phyloP scores from a whole-genome alignment of 768 basidiomycete species.

The Mycena amicta region DNA sequence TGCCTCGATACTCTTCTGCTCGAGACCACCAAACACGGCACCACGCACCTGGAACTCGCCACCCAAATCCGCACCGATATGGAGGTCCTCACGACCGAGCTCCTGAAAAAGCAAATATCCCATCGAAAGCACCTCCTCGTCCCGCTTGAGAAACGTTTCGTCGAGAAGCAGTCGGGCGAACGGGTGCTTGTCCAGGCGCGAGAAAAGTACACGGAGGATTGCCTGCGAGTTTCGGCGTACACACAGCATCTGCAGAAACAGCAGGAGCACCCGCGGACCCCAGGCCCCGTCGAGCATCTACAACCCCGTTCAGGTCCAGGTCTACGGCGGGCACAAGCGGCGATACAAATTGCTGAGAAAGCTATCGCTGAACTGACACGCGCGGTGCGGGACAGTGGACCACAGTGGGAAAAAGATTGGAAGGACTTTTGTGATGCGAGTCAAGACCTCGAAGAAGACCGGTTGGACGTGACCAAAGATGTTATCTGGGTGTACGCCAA shows the following conservation, averaged over 20 bases:
- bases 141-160: slow-evolving; percentile 86
- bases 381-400: slow-evolving; percentile 69
- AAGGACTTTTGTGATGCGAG: slow-evolving; percentile 91
- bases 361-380: slow-evolving; percentile 90
- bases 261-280: slow-evolving; percentile 94
- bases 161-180: slow-evolving; percentile 85
- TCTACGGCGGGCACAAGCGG: slow-evolving; percentile 84
- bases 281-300: slow-evolving; percentile 25
- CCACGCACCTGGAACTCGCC: slow-evolving; percentile 72
- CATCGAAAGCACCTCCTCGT: slow-evolving; percentile 76
- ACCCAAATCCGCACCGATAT: slow-evolving; percentile 75
- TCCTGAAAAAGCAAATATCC: slow-evolving; percentile 64
- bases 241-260: slow-evolving; percentile 89
- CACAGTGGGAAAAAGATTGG: slow-evolving; percentile 88
- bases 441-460: slow-evolving; percentile 94
- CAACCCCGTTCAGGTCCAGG: neutral
- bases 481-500: slow-evolving; percentile 97
- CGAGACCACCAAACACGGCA: slow-evolving; percentile 85
- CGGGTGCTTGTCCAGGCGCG: slow-evolving; percentile 84
- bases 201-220: slow-evolving; percentile 92
- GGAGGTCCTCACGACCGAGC: slow-evolving; percentile 65
- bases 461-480: slow-evolving; percentile 92
- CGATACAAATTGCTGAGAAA: slow-evolving; percentile 87
- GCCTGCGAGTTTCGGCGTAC: slow-evolving; percentile 89
- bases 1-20: slow-evolving; percentile 76